Conservation (phyloP, 2,329 filamentous ascomycete species). For the Xylariaceae sp. region DNA sequence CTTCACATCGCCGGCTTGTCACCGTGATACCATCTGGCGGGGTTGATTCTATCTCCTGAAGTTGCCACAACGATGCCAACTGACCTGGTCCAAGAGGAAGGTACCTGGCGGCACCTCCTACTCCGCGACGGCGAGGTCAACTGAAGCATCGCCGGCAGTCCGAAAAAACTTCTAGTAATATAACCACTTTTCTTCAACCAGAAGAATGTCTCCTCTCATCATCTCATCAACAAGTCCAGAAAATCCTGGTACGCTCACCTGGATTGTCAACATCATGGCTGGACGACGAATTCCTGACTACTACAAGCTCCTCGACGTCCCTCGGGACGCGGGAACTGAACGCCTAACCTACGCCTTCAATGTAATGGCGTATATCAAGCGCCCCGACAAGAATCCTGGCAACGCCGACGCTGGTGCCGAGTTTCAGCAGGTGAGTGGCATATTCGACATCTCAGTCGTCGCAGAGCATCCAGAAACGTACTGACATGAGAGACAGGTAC, state of each 20-base stretch:
- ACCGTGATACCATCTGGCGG: too few species aligned
- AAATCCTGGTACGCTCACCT: too few species aligned
- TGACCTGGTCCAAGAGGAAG: too few species aligned
- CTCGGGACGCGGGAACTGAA: background rate
- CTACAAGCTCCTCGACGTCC: background rate
- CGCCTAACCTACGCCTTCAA: background rate
- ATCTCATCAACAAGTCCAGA: too few species aligned
- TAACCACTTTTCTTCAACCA: too few species aligned
- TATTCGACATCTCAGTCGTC: background rate
- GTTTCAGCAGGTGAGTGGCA: background rate
- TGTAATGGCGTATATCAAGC: background rate
- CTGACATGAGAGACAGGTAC: background rate
- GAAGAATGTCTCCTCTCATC: too few species aligned
- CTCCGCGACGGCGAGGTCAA: background rate
- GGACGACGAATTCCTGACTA: too few species aligned
- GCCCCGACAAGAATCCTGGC: background rate
- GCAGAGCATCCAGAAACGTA: background rate
- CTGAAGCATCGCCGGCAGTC: background rate
- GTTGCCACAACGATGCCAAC: too few species aligned
- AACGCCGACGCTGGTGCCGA: background rate
- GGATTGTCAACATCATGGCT: too few species aligned
- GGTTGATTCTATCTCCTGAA: too few species aligned
- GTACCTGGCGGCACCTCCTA: background rate
- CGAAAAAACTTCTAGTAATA: too few species aligned
- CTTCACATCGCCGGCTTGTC: too few species aligned